These are phyloP conservation scores for Kwoniella sp. DNA, from an alignment of 768 basidiomycete genomes.

Conservation along the genomic window DNA sequence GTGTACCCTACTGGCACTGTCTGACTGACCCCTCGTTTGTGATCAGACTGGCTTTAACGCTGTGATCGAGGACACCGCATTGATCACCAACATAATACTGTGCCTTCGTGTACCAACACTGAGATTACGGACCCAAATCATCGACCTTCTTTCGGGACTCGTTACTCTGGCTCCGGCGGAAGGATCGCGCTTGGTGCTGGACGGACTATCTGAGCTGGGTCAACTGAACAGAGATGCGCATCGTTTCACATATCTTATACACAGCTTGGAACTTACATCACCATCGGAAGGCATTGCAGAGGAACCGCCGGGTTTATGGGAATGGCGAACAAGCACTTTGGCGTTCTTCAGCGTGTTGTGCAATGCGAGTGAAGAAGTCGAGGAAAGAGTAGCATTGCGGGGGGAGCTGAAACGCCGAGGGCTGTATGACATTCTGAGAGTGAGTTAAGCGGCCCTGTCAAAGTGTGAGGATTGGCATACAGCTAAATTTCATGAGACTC, in stretches of 20 bases:
- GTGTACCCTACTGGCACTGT: too few relatives aligned
- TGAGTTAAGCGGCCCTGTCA: slow-evolving; percentile 58
- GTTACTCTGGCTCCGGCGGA: slow-evolving; percentile 71
- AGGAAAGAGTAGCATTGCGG: slow-evolving; percentile 74
- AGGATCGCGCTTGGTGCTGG: slow-evolving; percentile 73
- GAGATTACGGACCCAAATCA: slow-evolving; percentile 69
- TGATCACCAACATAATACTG: slow-evolving; percentile 74
- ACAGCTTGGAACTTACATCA: slow-evolving; percentile 58
- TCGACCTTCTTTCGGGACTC: slow-evolving; percentile 80
- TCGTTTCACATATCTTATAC: slow-evolving; percentile 76
- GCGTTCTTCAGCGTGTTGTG: slow-evolving; percentile 76
- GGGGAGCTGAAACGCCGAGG: slow-evolving; percentile 83
- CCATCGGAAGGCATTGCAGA: slow-evolving; percentile 1
- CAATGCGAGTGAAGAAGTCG: slow-evolving; percentile 72
- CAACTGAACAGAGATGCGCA: slow-evolving; percentile 70
- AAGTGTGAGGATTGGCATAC: too few relatives aligned
- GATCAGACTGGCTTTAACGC: slow-evolving; percentile 74
- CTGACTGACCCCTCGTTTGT: too few relatives aligned
- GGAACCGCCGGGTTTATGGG: slow-evolving; percentile 73
- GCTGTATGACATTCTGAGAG: slow-evolving; percentile 78
- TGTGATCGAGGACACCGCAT: slow-evolving; percentile 65
- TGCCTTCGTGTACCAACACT: slow-evolving; percentile 67
- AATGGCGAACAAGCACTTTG: slow-evolving; percentile 74
- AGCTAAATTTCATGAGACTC: not conserved
- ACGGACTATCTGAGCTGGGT: slow-evolving; percentile 78